Percentiles rank a stretch among this genome's conserved stretches.
Conservation (phyloP, 139 green algal genomes). For the Picochlorum sp. region DNA sequence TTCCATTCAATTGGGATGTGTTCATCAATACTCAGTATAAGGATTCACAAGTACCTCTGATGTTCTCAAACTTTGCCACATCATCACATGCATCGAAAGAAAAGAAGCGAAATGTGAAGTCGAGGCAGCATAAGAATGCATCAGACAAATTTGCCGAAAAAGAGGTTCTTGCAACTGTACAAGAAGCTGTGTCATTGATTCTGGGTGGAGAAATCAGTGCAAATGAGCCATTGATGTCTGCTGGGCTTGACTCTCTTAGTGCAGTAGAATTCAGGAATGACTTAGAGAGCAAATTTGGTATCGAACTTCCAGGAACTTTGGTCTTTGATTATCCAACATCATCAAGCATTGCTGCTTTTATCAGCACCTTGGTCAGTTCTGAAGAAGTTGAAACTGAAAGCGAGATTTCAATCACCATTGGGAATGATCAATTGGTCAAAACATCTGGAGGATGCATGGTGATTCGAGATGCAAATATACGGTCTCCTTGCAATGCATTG, state of each 20-base stretch:
- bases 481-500: constrained; percentile 9
- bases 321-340: constrained; percentile 75
- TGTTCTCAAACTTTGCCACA: constrained; percentile 20
- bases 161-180: constrained; percentile 16
- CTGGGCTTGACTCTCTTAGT: constrained; percentile 63
- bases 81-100: background rate
- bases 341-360: constrained; percentile 31
- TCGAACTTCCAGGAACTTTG: constrained; percentile 66
- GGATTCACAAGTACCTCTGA: background rate
- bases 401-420: background rate
- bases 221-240: constrained; percentile 28
- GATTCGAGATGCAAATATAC: constrained; percentile 1
- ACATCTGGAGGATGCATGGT: background rate
- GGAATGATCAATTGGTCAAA: background rate
- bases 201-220: constrained; percentile 14
- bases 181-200: constrained; percentile 16
- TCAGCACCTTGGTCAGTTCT: constrained; percentile 11
- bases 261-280: constrained; percentile 71
- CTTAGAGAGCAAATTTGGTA: constrained; percentile 38
- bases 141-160: background rate
- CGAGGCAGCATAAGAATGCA: background rate
- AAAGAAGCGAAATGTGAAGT: background rate
- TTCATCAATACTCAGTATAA: constrained; percentile 28
- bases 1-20: constrained; percentile 34
- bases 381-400: constrained; percentile 5